phyloP scores from a whole-genome alignment of 108 stramenopile species.

The Skeletonema potamos region DNA sequence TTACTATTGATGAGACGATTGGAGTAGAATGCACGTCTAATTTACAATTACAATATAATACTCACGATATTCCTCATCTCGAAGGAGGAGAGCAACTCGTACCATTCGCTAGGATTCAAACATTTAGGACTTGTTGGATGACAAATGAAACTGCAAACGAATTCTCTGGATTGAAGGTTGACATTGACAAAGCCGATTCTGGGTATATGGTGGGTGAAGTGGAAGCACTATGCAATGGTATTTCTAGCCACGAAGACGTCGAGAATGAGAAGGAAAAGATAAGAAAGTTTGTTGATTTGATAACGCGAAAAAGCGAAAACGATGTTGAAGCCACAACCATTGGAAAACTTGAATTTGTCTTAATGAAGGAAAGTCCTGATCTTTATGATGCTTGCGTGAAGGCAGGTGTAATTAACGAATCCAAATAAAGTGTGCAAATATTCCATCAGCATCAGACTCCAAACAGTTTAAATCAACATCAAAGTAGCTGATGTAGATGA shows the following conservation, averaged over 20 bases:
- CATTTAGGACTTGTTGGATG: constrained; percentile 24
- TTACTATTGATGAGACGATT: neutral
- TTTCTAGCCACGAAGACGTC: constrained; percentile 7
- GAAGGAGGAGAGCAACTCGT: constrained; percentile 29
- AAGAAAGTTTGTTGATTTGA: constrained; percentile 32
- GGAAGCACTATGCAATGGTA: constrained; percentile 20
- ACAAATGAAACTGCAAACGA: neutral
- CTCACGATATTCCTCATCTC: constrained; percentile 24
- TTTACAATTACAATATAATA: constrained; percentile 5
- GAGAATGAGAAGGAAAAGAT: constrained; percentile 27
- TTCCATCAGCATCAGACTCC: too few relatives aligned
- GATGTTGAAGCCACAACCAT: neutral
- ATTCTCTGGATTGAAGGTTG: constrained; percentile 34
- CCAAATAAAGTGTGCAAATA: neutral
- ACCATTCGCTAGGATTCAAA: constrained; percentile 38
- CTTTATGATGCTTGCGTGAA: constrained; percentile 35
- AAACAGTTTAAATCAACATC: neutral
- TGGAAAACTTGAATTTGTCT: constrained; percentile 42
- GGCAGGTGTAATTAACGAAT: constrained; percentile 20
- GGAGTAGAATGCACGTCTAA: neutral
- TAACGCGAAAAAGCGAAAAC: constrained; percentile 2
- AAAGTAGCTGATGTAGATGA: neutral
- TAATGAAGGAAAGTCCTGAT: constrained; percentile 22
- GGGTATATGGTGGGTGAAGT: constrained; percentile 42
- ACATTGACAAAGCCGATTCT: constrained; percentile 40